Evolutionary conservation across 1,284 basidiomycete genomes (phyloP).

Genomic region (Grifola frondosa): DNA sequence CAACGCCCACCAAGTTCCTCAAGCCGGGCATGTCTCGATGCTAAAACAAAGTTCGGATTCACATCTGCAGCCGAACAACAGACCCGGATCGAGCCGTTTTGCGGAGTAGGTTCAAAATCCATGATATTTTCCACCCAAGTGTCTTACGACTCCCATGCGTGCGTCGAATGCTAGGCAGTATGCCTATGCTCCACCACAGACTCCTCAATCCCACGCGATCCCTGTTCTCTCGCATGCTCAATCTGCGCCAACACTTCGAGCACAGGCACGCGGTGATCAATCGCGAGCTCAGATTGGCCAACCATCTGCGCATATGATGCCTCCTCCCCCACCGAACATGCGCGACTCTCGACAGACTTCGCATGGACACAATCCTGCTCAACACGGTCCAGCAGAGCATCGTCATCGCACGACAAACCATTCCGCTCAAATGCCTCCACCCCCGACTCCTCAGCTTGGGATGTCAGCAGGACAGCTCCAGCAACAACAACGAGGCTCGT

Average conservation of each 20-base stretch:
- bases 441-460: slow-evolving; percentile 12
- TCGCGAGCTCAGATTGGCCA: slow-evolving; percentile 7
- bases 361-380: background rate
- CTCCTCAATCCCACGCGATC: slow-evolving; percentile 33
- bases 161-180: too few species aligned
- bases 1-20: slow-evolving; percentile 29
- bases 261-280: slow-evolving; percentile 12
- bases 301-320: slow-evolving; percentile 15
- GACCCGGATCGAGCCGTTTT: slow-evolving; percentile 50
- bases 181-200: slow-evolving; percentile 50
- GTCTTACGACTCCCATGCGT: slow-evolving; percentile 3
- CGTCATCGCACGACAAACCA: slow-evolving; percentile 3
- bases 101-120: slow-evolving; percentile 41
- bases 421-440: slow-evolving; percentile 11
- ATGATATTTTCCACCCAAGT: background rate
- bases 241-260: slow-evolving; percentile 19
- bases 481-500: slow-evolving; percentile 14
- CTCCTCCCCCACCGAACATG: slow-evolving; percentile 12
- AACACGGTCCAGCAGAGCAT: slow-evolving; percentile 4
- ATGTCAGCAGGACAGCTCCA: background rate
- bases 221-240: slow-evolving; percentile 26
- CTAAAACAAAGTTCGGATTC: background rate
- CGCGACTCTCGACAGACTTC: background rate
- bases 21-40: slow-evolving; percentile 2
- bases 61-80: slow-evolving; percentile 15